Evolutionary conservation across 75 land plant species (phyloP).

Genomic region (Ceratopteris richardii): DNA sequence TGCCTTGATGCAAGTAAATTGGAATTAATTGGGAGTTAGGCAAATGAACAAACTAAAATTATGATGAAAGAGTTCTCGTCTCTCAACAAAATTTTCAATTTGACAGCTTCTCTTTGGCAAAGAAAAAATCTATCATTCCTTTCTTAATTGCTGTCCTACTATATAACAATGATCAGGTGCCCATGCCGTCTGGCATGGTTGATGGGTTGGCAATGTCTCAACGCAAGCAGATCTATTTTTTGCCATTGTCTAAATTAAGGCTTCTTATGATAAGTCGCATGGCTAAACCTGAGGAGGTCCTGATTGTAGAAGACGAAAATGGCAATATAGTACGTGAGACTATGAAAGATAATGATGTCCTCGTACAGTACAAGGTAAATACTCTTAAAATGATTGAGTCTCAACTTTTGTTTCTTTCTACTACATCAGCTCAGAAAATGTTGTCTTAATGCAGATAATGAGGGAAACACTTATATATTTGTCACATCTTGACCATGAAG

Average conservation of each 20-base stretch:
- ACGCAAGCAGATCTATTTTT: constrained; percentile 67
- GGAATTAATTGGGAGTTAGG: no score
- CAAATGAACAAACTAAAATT: no score
- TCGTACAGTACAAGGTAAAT: constrained; percentile 90
- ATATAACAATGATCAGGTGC: constrained; percentile 23
- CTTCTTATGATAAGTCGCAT: constrained; percentile 94
- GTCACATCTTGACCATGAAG: constrained; percentile 94
- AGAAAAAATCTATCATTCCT: no score
- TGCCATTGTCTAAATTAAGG: constrained; percentile 79
- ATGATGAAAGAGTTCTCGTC: no score
- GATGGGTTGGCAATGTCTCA: constrained; percentile 71
- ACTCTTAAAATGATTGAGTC: neutral
- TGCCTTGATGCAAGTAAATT: no score
- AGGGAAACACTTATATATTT: constrained; percentile 91
- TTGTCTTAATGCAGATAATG: constrained; percentile 65
- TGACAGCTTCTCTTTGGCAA: no score
- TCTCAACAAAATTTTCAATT: no score
- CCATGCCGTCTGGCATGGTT: constrained; percentile 50
- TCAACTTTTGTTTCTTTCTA: neutral
- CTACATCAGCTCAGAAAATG: no score
- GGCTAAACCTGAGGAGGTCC: constrained; percentile 99
- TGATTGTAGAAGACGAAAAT: constrained; percentile 99
- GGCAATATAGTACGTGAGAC: constrained; percentile 99
- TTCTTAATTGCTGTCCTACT: no score
- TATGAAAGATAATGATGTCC: constrained; percentile 99